Conservation (phyloP, 2,329 filamentous ascomycete species). For the Aciculosporium take region DNA sequence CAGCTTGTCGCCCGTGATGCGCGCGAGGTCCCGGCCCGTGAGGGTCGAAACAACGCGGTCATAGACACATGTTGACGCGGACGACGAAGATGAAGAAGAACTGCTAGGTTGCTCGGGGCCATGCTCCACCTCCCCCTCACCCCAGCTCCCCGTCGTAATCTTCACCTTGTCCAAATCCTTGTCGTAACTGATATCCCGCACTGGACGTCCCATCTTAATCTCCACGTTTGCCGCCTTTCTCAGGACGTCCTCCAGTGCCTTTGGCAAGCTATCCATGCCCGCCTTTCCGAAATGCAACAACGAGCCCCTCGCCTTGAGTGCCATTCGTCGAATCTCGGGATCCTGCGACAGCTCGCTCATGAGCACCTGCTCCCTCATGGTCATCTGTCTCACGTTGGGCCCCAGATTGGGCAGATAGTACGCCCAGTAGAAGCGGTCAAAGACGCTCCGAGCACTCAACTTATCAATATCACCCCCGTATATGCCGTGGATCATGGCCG, state of each 20-base stretch:
- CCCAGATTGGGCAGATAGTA: constrained; percentile 15
- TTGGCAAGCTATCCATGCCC: constrained; percentile 50
- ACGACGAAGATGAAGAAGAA: not conserved
- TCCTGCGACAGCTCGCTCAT: constrained; percentile 16
- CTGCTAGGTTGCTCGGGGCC: not conserved
- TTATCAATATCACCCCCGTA: constrained; percentile 80
- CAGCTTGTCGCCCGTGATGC: constrained; percentile 23
- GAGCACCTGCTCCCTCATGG: constrained; percentile 16
- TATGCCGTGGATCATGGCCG: constrained; percentile 70
- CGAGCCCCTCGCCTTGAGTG: constrained; percentile 16
- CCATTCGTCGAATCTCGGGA: constrained; percentile 17
- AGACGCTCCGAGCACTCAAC: constrained; percentile 55
- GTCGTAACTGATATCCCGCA: constrained; percentile 32
- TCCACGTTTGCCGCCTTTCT: constrained; percentile 41
- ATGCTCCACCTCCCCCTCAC: not conserved
- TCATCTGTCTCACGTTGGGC: constrained; percentile 29
- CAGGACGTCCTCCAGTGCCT: constrained; percentile 38
- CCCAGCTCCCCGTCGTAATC: constrained; percentile 9
- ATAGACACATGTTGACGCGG: constrained; percentile 17
- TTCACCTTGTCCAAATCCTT: constrained; percentile 22
- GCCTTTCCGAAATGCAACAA: constrained; percentile 25
- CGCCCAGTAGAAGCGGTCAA: constrained; percentile 18
- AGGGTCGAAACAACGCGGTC: constrained; percentile 54
- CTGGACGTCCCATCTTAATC: constrained; percentile 34
- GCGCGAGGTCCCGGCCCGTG: constrained; percentile 30